Percentiles rank a stretch among this genome's conserved stretches.
Conservation (phyloP, 495 filamentous ascomycete genomes). For the Aspergillus bridgeri region DNA sequence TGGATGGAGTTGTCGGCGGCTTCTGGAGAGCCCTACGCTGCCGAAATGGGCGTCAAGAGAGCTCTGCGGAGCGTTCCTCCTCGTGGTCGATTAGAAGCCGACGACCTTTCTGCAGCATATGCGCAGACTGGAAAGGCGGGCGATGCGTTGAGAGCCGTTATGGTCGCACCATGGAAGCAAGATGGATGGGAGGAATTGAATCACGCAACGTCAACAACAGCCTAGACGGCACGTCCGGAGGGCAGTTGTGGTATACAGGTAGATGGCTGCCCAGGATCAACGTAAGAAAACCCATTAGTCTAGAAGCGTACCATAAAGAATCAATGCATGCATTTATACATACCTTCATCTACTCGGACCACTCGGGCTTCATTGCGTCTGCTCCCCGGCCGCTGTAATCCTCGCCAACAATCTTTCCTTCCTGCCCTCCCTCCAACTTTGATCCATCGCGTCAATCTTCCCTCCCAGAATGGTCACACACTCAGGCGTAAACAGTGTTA, state of each 20-base stretch:
- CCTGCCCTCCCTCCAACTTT: conserved; percentile 68
- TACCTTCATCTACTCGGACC: background rate
- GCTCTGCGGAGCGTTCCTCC: conserved; percentile 72
- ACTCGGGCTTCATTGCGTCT: background rate
- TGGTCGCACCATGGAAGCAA: conserved; percentile 75
- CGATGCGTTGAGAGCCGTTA: conserved; percentile 73
- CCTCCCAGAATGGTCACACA: conserved; percentile 70
- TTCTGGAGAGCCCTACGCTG: conserved; percentile 54
- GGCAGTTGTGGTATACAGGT: background rate
- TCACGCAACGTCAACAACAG: conserved; percentile 25
- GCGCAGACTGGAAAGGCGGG: conserved; percentile 65
- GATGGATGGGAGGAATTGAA: conserved; percentile 59
- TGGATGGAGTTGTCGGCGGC: conserved; percentile 70
- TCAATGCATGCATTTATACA: background rate
- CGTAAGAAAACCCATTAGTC: background rate
- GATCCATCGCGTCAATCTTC: conserved; percentile 79
- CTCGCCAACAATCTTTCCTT: conserved; percentile 64
- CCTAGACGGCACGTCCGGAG: conserved; percentile 4
- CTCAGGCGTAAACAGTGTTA: conserved; percentile 68
- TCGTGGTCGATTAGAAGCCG: conserved; percentile 59
- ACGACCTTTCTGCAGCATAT: conserved; percentile 70
- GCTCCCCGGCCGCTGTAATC: conserved; percentile 32
- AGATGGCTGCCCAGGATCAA: background rate
- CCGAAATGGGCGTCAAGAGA: conserved; percentile 76
- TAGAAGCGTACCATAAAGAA: background rate